These are phyloP conservation scores for Ampelocalamus luodianensis DNA, from an alignment of 176 grass and related monocot species.

Conservation along the genomic window DNA sequence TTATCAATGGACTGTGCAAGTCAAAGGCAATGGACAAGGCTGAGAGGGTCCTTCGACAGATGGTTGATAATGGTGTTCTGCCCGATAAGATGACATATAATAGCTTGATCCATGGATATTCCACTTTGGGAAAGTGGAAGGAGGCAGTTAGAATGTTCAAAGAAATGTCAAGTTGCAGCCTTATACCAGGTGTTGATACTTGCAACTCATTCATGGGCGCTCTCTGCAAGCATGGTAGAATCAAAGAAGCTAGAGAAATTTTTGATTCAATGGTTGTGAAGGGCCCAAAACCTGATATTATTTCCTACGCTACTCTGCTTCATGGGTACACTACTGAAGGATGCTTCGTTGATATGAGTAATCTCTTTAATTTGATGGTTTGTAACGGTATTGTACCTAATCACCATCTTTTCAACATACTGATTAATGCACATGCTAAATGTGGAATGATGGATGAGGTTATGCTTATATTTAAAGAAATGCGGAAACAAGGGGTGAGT, in stretches of 20 bases:
- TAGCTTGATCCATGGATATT: too few relatives aligned
- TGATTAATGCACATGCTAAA: slow-evolving; percentile 33
- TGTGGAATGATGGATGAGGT: slow-evolving; percentile 6
- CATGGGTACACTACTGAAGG: not conserved
- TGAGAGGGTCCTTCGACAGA: not conserved
- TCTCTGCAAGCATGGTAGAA: slow-evolving; percentile 35
- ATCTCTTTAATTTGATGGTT: slow-evolving; percentile 21
- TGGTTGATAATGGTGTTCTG: not conserved
- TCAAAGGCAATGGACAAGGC: not conserved
- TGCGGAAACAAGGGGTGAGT: slow-evolving; percentile 12
- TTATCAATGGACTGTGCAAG: slow-evolving; percentile 37
- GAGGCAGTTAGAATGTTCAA: too few relatives aligned
- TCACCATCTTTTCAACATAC: not conserved
- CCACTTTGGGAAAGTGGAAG: too few relatives aligned
- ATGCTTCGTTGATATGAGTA: not conserved
- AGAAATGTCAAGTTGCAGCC: too few relatives aligned
- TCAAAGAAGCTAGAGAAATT: slow-evolving; percentile 22
- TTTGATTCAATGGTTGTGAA: slow-evolving; percentile 30
- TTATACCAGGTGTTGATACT: not conserved
- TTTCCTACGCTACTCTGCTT: not conserved
- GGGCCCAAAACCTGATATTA: not conserved
- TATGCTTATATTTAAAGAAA: slow-evolving; percentile 2
- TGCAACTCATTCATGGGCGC: slow-evolving; percentile 27
- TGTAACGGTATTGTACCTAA: not conserved
- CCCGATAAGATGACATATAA: too few relatives aligned